Evolutionary conservation across 345 rosid species (phyloP), one percentile per base, ranked within the genome.

Genomic region (Rhodomyrtus tomentosa): DNA sequence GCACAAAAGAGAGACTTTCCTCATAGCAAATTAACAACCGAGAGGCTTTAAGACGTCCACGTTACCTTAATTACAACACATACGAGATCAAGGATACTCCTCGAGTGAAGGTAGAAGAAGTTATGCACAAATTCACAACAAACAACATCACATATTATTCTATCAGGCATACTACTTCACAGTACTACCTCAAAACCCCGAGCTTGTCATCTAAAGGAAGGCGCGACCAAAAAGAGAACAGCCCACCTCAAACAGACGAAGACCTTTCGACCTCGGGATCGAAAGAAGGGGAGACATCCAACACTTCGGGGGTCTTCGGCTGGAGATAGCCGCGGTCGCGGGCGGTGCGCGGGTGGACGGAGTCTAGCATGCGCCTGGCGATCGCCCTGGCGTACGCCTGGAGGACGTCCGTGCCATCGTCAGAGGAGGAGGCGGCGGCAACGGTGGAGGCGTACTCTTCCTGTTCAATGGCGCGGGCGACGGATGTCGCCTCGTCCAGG

Each of bases 311-410:
- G 45, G 79, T 68, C 79, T 36, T 68, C 79, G 79, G 79, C 79
- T 24, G 79, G 45, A 68, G 36, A 24, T 42, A 68, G 12, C 79
- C 79, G 25, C 79, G 79, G 45, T 68, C 25, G 25, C 79, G 79
- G 25, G 79, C 13, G 79, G 45, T 68, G 79, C 76, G 83, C 36
- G 82, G 38, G 58, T 81, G 83, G 50, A 87, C 86, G 45, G 84
- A 80, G n/a, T 85, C 52, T 20, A 85, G 86, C 82, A 85, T 73
- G 73, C 85, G 85, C 83, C 84, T 85, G 80, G 87, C 84, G 82
- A 87, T 87, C 83, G 83, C 87, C 82, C 58, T 85, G 22, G 89
- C 85, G 76, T 87, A 85, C 22, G 68, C n/a, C 83, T 87, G 84
- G 55, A 85, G 84, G 86, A 87, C 72, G 62, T 85, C 87, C 68